Base-by-base conservation (phyloP, 1,284 basidiomycete genomes). In the Ustilago lituana region DNA sequence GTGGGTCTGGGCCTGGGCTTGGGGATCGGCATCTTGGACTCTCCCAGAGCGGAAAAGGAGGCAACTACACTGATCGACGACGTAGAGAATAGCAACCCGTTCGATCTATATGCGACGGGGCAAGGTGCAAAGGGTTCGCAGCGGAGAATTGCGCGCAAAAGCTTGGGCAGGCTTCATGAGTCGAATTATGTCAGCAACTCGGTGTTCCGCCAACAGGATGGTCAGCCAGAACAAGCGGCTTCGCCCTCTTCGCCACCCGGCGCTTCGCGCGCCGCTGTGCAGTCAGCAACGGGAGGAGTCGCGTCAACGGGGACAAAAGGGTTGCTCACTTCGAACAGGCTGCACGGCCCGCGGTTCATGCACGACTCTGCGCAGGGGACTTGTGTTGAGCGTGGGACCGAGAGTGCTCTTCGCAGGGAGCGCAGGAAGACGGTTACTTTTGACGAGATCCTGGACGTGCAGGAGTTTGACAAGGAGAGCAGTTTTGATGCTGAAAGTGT, bases 371-470 rank as follows among this genome's bases (percentile, higher is more conserved):
- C 62, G 9, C 49, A 47, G 20, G 27, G 22, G 37, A 50, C 54
- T 20, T 24, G 32, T 5, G n/a, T 15, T 17, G 36, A 59, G 4
- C 22, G 22, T 3, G 49, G 36, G 2, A 12, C 35, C 14, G 32
- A 48, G 3, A 51, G 54, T 15, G 44, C 59, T 9, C 22, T 41
- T 10, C 52, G 65, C 33, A 41, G 35, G 9, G 74, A 76, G 38
- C 55, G 77, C 15, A 54, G 77, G n/a, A 79, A 79, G 58, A 94
- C 89, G 0, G 94, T 96, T 43, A 92, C 89, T 0, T 96, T 93
- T 73, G 87, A 92, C 81, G 88, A 91, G 71, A 86, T 88, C 8
- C 92, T 91, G 68, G 92, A 95, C 71, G 92, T 96, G 23, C 85
- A 94, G 57, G 93, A 95, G 81, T 79, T 79, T 26, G 76, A 79